phyloP scores from a whole-genome alignment of 768 basidiomycete species.

The Pleurotus sapidus region DNA sequence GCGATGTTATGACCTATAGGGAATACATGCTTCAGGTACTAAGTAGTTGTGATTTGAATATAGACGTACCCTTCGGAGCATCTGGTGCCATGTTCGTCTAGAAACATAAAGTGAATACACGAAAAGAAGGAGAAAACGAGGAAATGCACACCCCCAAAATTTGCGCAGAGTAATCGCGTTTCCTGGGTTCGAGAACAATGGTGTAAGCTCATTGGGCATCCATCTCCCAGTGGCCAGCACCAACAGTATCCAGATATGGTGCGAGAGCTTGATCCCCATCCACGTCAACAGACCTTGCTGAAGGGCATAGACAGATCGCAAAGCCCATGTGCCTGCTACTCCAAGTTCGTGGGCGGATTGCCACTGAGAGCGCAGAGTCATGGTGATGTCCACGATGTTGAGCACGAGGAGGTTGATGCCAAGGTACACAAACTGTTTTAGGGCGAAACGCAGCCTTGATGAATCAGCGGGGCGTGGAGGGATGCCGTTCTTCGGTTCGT shows the following conservation, averaged over 20 bases:
- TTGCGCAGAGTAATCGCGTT: conserved; percentile 26
- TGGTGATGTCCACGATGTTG: neutral
- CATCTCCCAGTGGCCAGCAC: neutral
- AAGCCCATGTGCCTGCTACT: neutral
- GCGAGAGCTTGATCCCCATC: neutral
- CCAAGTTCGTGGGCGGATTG: no score
- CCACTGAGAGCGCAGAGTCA: neutral
- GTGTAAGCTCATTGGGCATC: conserved; percentile 23
- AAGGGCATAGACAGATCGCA: neutral
- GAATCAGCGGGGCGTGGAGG: neutral
- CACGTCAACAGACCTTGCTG: neutral
- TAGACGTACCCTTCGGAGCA: conserved; percentile 21
- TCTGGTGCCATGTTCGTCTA: conserved; percentile 31
- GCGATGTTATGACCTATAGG: conserved; percentile 16
- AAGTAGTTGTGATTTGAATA: neutral
- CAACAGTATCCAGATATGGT: neutral
- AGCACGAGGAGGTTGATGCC: neutral
- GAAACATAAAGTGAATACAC: neutral
- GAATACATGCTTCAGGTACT: neutral
- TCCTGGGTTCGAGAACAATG: conserved; percentile 20
- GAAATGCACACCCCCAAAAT: conserved; percentile 29
- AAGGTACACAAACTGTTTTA: neutral
- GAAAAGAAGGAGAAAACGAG: neutral
- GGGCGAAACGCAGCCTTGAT: neutral
- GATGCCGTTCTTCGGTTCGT: neutral